These are phyloP conservation scores for Pseudogymnoascus verrucosus DNA, from an alignment of 2,329 filamentous ascomycete genomes.

Conservation along the genomic window DNA sequence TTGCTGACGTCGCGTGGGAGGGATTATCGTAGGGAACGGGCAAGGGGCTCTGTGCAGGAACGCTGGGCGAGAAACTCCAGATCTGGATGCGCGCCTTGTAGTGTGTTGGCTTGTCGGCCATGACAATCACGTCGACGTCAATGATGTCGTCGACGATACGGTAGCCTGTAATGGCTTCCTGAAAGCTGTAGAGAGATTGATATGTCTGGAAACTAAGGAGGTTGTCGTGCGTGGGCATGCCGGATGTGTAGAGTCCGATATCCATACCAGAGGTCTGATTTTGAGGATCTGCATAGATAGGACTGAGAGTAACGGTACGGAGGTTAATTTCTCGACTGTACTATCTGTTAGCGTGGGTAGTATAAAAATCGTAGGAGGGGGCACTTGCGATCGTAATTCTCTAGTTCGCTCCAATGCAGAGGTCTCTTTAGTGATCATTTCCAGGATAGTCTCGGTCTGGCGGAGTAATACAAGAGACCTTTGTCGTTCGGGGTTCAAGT, in stretches of 20 bases:
- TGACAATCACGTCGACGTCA: slow-evolving; percentile 8
- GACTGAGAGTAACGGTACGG: slow-evolving; percentile 1
- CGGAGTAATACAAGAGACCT: slow-evolving; percentile 9
- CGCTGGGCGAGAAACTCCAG: background rate
- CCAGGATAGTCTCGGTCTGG: slow-evolving; percentile 2
- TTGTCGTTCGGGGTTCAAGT: background rate
- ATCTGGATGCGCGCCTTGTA: slow-evolving; percentile 8
- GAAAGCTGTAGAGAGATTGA: background rate
- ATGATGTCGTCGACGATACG: background rate
- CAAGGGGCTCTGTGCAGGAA: background rate
- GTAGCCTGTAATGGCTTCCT: slow-evolving; percentile 11
- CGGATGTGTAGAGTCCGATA: slow-evolving; percentile 5
- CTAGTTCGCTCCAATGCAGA: background rate
- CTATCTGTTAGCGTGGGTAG: background rate
- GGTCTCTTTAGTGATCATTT: slow-evolving; percentile 10
- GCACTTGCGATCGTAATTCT: background rate
- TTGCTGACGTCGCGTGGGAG: background rate
- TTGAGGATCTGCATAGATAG: slow-evolving; percentile 9
- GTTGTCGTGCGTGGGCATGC: background rate
- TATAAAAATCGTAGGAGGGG: background rate
- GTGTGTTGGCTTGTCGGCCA: slow-evolving; percentile 1
- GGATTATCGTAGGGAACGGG: background rate
- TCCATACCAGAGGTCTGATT: background rate
- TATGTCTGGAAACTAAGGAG: slow-evolving; percentile 10
- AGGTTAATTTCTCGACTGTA: slow-evolving; percentile 6